Conservation (phyloP, 1,139 yeast genomes). For the Yamadazyma sp. region DNA sequence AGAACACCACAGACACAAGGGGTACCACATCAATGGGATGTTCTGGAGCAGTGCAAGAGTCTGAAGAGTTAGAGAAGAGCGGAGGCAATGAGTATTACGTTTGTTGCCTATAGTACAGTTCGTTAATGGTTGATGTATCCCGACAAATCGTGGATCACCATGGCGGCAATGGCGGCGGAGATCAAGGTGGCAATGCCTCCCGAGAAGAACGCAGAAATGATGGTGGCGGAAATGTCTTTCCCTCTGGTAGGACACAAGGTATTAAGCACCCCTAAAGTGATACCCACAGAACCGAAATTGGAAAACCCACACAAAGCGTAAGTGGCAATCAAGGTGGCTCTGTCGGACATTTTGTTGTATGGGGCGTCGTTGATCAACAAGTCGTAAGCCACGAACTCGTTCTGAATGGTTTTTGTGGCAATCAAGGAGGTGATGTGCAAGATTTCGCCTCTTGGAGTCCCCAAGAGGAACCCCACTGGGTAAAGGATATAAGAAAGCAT, state of each 20-base stretch:
- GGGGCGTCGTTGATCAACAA: constrained; percentile 45
- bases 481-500: constrained; percentile 60
- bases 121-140: constrained; percentile 17
- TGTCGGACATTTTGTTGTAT: constrained; percentile 48
- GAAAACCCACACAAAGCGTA: constrained; percentile 68
- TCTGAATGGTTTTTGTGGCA: constrained; percentile 61
- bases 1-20: too few relatives aligned
- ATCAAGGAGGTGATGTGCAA: constrained; percentile 52
- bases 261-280: constrained; percentile 62
- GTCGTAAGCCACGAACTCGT: constrained; percentile 61
- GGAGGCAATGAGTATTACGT: too few relatives aligned
- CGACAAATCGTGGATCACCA: constrained; percentile 57
- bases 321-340: constrained; percentile 61
- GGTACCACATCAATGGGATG: too few relatives aligned
- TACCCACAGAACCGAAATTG: constrained; percentile 64
- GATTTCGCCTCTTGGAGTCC: constrained; percentile 59
- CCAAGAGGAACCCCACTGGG: constrained; percentile 62
- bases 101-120: constrained; percentile 1
- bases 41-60: too few relatives aligned
- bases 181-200: constrained; percentile 59
- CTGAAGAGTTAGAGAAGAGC: too few relatives aligned
- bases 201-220: constrained; percentile 51
- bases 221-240: constrained; percentile 49
- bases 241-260: constrained; percentile 55
- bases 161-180: constrained; percentile 67